Evolutionary conservation across 2,329 filamentous ascomycete species (phyloP).

Genomic region (Cercospora zeae-maydis): DNA sequence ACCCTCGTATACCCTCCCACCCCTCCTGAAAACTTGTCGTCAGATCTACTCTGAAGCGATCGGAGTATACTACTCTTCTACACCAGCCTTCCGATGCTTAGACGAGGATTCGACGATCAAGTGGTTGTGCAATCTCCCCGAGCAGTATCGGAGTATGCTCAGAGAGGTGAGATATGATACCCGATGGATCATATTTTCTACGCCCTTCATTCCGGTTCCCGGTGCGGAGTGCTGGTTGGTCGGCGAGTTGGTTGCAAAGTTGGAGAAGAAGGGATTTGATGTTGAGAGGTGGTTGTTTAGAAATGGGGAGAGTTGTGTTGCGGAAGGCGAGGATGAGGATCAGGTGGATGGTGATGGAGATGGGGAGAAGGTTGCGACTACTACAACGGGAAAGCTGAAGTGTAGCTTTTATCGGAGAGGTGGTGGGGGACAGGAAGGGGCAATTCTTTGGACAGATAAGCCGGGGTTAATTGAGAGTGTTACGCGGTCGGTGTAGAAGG

Average conservation of each 20-base stretch:
- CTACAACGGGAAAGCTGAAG: slow-evolving; percentile 19
- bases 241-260: slow-evolving; percentile 9
- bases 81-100: slow-evolving; percentile 19
- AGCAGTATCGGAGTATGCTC: slow-evolving; percentile 7
- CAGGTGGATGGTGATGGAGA: slow-evolving; percentile 1
- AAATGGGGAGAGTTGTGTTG: too few species aligned
- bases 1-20: slow-evolving; percentile 19
- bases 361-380: not conserved
- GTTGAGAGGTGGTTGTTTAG: slow-evolving; percentile 3
- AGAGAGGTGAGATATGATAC: slow-evolving; percentile 22
- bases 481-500: not conserved
- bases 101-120: slow-evolving; percentile 17
- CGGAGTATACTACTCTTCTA: slow-evolving; percentile 15
- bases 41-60: slow-evolving; percentile 19
- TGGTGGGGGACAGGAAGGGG: slow-evolving; percentile 4
- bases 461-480: slow-evolving; percentile 20
- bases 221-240: slow-evolving; percentile 19
- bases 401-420: slow-evolving; percentile 18
- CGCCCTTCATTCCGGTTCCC: slow-evolving; percentile 20
- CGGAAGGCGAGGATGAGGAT: not conserved
- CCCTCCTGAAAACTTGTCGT: slow-evolving; percentile 14
- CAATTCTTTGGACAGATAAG: slow-evolving; percentile 21
- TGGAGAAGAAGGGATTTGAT: slow-evolving; percentile 14
- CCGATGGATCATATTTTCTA: slow-evolving; percentile 21
- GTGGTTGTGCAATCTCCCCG: slow-evolving; percentile 17